A percentile compares a stretch with the other conserved stretches of the same genome.
phyloP scores from a whole-genome alignment of 192 early-diverging fungal species.

The Coemansia sp. region DNA sequence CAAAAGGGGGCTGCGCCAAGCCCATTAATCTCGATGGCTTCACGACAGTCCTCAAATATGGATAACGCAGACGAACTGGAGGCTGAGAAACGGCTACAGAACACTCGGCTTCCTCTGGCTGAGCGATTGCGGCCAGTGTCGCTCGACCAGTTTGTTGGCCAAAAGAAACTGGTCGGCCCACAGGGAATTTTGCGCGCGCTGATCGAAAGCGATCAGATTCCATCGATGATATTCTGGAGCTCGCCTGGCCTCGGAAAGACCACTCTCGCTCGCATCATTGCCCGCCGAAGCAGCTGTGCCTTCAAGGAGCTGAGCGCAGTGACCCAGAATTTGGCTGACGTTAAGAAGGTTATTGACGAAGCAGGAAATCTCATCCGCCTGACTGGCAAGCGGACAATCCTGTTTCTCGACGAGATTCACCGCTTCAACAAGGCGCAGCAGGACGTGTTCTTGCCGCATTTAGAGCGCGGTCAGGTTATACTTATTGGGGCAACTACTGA shows the following conservation, averaged over 20 bases:
- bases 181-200: conserved; percentile 63
- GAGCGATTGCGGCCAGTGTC: conserved; percentile 49
- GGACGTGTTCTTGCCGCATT: conserved; percentile 76
- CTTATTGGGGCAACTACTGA: conserved; percentile 79
- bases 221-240: conserved; percentile 82
- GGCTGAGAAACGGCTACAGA: conserved; percentile 23
- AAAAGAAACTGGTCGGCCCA: conserved; percentile 66
- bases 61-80: neutral
- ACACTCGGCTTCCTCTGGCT: conserved; percentile 38
- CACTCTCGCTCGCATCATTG: conserved; percentile 63
- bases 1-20: neutral
- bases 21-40: neutral
- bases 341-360: conserved; percentile 70
- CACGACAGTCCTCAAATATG: neutral
- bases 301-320: conserved; percentile 58
- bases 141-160: conserved; percentile 73
- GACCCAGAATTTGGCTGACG: conserved; percentile 61
- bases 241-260: conserved; percentile 64
- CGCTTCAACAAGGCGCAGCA: conserved; percentile 89
- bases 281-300: conserved; percentile 28
- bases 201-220: conserved; percentile 65
- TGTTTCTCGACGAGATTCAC: conserved; percentile 90
- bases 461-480: conserved; percentile 73
- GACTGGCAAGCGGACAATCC: conserved; percentile 62
- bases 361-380: conserved; percentile 60